phyloP scores from a whole-genome alignment of 768 basidiomycete genomes.

The Antrodiella citrinella region DNA sequence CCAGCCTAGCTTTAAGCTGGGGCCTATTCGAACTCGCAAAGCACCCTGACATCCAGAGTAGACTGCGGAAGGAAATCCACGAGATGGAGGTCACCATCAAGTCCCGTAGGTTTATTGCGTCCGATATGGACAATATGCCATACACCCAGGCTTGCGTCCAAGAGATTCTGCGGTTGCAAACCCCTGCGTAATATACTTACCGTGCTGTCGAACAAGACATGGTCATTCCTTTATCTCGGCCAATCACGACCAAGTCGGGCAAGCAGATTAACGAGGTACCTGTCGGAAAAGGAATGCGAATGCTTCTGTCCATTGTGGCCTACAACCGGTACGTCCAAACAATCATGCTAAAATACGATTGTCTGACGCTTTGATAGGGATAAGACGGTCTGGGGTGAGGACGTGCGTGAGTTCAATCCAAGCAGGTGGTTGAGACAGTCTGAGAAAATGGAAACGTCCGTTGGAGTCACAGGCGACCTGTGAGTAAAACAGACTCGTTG shows the following conservation, averaged over 20 bases:
- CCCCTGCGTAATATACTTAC: conserved; percentile 20
- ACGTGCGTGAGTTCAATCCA: conserved; percentile 24
- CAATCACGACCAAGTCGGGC: conserved; percentile 21
- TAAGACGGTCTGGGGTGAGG: conserved; percentile 23
- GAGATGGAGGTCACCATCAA: conserved; percentile 14
- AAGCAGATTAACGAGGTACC: conserved; percentile 20
- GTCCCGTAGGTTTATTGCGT: conserved; percentile 15
- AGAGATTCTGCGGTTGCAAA: conserved; percentile 15
- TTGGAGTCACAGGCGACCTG: conserved; percentile 42
- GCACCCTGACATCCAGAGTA: conserved; percentile 35
- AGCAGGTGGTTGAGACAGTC: conserved; percentile 19
- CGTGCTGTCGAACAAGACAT: conserved; percentile 24
- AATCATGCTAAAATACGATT: too few relatives aligned
- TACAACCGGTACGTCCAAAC: conserved; percentile 27
- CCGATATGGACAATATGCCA: background rate
- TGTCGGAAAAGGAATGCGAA: conserved; percentile 18
- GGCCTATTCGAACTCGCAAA: conserved; percentile 54
- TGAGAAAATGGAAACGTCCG: conserved; percentile 26
- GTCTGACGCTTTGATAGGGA: conserved; percentile 9
- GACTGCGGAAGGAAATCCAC: conserved; percentile 22
- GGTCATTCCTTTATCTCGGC: conserved; percentile 25
- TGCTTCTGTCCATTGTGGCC: conserved; percentile 19
- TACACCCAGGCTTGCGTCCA: background rate
- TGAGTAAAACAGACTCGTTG: too few relatives aligned
- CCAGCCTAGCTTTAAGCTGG: conserved; percentile 52